Evolutionary conservation across 164 flowering plant species (phyloP), one percentile per base, ranked within the genome.

Genomic region (Tetrastigma voinierianum): DNA sequence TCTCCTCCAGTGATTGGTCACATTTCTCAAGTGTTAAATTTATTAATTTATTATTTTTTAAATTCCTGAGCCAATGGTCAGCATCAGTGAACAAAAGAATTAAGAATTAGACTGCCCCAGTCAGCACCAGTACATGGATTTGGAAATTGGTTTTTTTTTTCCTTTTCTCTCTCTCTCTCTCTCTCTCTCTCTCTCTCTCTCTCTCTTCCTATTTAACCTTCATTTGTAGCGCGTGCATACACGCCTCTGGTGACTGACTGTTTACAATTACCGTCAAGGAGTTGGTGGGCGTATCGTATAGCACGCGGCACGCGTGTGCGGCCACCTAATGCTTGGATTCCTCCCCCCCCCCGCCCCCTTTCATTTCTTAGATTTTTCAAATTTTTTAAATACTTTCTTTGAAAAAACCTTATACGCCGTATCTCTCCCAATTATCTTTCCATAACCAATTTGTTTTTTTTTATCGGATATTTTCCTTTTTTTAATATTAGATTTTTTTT

Each of bases 51-150:
- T 8, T 2, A 23, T 7, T 24, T 18, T 58, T 32, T 51, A 32
- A 10, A 18, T 59, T 32, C 5, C 45, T 67, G 25, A 9, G 11
- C 12, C 49, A 67, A 51, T 60, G 64, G 70, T 67, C 65, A 59
- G 70, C 55, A 67, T 55, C 61, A 59, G 57, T 54, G 19, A 40
- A 3, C 21, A 5, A 9, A 9, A 11, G 56, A 53, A 17, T 53
- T 17, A 53, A 10, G 23, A 17, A 19, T 53, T 17, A 23, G 51
- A 2, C 1, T 9, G 21, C 56, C 19, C 19, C 19, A 18, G 24
- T 53, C 56, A 19, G 56, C 56, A 53, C 56, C 9, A 10, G 21
- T 15, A 16, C 21, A 19, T 19, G 23, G 56, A 49, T 49, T 49
- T 49, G 15, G n/a, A 16, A 17, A 5, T 1, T 11, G 15, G 52